Evolutionary conservation across 2,329 filamentous ascomycete species (phyloP).

Genomic region (Botrytis fragariae): DNA sequence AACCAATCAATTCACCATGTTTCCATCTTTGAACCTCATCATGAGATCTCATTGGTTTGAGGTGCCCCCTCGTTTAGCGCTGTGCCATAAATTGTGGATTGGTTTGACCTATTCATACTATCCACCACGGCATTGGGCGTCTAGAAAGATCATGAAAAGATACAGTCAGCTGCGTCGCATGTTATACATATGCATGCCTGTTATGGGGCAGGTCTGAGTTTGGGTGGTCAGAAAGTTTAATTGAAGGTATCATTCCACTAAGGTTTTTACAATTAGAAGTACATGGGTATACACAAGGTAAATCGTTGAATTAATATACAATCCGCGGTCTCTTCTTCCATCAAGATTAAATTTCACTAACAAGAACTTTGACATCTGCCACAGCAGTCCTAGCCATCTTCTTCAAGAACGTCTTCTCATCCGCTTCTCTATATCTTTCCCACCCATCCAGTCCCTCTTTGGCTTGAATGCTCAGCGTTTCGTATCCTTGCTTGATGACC

Average conservation of each 20-base stretch:
- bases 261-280: not conserved
- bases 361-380: constrained; percentile 55
- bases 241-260: not conserved
- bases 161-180: not conserved
- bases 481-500: constrained; percentile 95
- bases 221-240: not conserved
- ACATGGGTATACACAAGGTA: not conserved
- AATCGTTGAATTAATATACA: not conserved
- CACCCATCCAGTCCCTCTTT: constrained; percentile 83
- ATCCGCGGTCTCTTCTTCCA: not conserved
- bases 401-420: constrained; percentile 82
- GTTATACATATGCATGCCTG: not conserved
- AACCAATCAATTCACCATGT: not conserved
- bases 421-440: constrained; percentile 83
- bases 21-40: not conserved
- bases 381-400: constrained; percentile 80
- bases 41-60: not conserved
- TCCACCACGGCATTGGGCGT: not conserved
- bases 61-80: not conserved
- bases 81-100: not conserved
- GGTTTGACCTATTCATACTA: not conserved
- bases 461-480: constrained; percentile 87
- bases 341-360: constrained; percentile 27
- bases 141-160: not conserved
- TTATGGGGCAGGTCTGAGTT: not conserved